A percentile compares a stretch with the other conserved stretches of the same genome.
Conservation (phyloP, 164 flowering plant genomes). For the Kingdonia uniflora region DNA sequence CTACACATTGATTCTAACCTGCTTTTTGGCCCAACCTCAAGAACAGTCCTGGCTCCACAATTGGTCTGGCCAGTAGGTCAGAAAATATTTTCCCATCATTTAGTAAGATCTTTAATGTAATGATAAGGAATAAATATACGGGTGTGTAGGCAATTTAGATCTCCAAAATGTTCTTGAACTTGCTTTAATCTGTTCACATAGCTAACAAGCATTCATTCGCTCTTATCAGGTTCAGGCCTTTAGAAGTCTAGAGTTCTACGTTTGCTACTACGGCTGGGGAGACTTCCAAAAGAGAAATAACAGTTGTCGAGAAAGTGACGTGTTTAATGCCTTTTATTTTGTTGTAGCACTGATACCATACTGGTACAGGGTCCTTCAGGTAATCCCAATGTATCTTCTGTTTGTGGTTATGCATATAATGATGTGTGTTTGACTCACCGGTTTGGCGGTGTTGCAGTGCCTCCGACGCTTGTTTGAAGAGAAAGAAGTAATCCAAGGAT, state of each 20-base stretch:
- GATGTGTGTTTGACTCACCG: too few relatives aligned
- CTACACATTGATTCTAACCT: too few relatives aligned
- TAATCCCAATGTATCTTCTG: neutral
- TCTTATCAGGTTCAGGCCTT: slow-evolving; percentile 59
- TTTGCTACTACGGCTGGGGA: slow-evolving; percentile 74
- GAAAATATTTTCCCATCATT: too few relatives aligned
- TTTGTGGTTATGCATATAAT: neutral
- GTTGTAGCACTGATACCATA: slow-evolving; percentile 20
- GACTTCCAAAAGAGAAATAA: slow-evolving; percentile 31
- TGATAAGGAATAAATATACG: too few relatives aligned
- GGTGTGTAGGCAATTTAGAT: too few relatives aligned
- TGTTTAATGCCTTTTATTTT: slow-evolving; percentile 25
- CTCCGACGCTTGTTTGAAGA: slow-evolving; percentile 61
- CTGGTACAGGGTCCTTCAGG: slow-evolving; percentile 25
- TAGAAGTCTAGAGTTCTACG: slow-evolving; percentile 53
- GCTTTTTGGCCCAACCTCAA: too few relatives aligned
- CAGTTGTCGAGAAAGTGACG: slow-evolving; percentile 20
- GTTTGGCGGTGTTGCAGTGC: slow-evolving; percentile 33
- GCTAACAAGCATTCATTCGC: too few relatives aligned
- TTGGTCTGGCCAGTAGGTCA: too few relatives aligned
- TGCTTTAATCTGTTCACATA: too few relatives aligned
- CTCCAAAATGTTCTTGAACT: too few relatives aligned
- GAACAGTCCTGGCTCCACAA: too few relatives aligned
- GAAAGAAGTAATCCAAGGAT: slow-evolving; percentile 41
- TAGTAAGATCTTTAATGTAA: too few relatives aligned